Base-by-base conservation (phyloP, 768 basidiomycete genomes). In the Collybia nuda region DNA sequence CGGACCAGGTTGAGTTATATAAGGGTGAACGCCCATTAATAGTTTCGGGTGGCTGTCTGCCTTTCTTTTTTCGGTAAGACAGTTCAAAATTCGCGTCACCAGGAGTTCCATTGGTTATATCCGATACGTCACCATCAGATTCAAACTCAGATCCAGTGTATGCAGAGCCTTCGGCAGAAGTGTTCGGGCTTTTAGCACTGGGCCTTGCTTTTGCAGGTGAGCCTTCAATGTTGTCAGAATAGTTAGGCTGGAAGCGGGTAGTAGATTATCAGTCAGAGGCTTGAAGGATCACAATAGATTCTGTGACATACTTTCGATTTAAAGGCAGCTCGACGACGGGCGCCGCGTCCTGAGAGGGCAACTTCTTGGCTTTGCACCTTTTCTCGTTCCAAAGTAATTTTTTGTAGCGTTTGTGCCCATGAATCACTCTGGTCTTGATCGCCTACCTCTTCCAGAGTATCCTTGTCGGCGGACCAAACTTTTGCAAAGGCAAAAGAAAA, bases 401-500 rank as follows among this genome's bases (percentile, higher is more conserved):
- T 77, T 51, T 80, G 71, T 40, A 94, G 67, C 8, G 90, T 82
- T 47, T 81, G 78, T 9, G 86, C 79, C 93, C 92, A 95, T n/a
- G 91, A 90, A 64, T 92, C 86, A 24, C 72, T 76, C 48, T 84
- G 76, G 40, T 82, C 84, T 3, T 74, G 74, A 40, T 88, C 88
- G 28, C 70, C 75, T 18, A 91, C 62, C 14, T 90, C 88, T 62
- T 87, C 88, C 42, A 90, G 66, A 2, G 72, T 60, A 47, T 86
- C 86, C 61, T 88, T 86, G 52, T 88, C 84, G 19, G 88, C 84
- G 1, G 87, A 82, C 95, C 95, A 98, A 38, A 98, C 79, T 65
- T 95, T 94, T 9, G 95, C 93, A 60, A 95, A 96, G 5, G 81
- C 81, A 64, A 98, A 97, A 7, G 81, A 73, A 24, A 84, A 65